phyloP scores from a whole-genome alignment of 306 rosid species.

The Malus sieversii region DNA sequence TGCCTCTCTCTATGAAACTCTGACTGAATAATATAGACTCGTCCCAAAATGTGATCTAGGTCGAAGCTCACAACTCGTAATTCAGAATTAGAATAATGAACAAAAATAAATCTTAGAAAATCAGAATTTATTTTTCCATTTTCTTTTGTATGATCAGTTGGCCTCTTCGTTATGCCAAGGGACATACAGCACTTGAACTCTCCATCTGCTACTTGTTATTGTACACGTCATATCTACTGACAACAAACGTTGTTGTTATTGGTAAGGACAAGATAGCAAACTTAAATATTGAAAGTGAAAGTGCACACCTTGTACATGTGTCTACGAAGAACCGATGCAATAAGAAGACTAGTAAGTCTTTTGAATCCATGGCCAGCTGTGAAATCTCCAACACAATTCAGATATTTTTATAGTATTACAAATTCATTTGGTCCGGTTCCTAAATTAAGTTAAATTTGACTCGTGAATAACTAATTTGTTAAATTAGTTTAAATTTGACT shows the following conservation, averaged over 20 bases:
- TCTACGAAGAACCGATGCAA: background rate
- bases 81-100: no score
- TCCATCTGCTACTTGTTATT: background rate
- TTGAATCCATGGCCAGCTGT: background rate
- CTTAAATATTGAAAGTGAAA: background rate
- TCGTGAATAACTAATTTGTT: no score
- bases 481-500: no score
- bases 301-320: background rate
- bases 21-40: background rate
- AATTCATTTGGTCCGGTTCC: background rate
- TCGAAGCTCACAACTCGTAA: background rate
- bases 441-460: background rate
- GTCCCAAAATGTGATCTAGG: background rate
- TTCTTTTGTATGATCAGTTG: background rate
- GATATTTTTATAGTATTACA: background rate
- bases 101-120: no score
- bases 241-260: background rate
- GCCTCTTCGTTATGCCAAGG: background rate
- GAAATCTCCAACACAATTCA: background rate
- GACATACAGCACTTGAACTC: background rate
- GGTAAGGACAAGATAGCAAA: background rate
- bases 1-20: background rate
- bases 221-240: background rate
- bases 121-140: background rate
- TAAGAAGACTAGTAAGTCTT: background rate